Percentiles rank a stretch among this genome's conserved stretches.
These are phyloP conservation scores for Ceratocystis lukuohia DNA, from an alignment of 2,329 filamentous ascomycete species.

Conservation along the genomic window DNA sequence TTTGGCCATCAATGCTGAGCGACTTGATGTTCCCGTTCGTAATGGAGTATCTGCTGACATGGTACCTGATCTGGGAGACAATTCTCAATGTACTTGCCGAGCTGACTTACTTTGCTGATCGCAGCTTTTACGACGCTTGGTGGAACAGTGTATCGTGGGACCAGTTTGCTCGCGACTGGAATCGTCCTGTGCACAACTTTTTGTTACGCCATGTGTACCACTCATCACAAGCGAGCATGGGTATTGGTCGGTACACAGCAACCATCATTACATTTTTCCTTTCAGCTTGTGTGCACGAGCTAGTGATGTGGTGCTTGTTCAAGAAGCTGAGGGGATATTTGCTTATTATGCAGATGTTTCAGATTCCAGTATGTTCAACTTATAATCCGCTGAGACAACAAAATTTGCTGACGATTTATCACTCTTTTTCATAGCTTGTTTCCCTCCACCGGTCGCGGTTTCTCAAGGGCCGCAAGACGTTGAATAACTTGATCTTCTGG, in stretches of 20 bases:
- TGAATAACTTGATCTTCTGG: constrained; percentile 70
- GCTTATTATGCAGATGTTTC: constrained; percentile 58
- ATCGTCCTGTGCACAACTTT: constrained; percentile 63
- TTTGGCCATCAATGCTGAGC: constrained; percentile 62
- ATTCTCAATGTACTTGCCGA: constrained; percentile 65
- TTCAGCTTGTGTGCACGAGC: constrained; percentile 57
- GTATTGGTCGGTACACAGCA: constrained; percentile 54
- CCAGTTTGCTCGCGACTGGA: constrained; percentile 71
- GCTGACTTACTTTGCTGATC: constrained; percentile 62
- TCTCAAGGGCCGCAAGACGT: constrained; percentile 45
- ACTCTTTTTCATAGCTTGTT: constrained; percentile 37
- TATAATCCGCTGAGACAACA: background rate
- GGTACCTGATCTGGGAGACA: constrained; percentile 73
- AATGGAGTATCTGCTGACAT: constrained; percentile 63
- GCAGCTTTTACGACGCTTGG: constrained; percentile 56
- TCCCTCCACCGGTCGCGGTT: constrained; percentile 52
- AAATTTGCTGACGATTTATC: background rate
- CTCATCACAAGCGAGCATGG: constrained; percentile 58
- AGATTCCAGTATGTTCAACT: constrained; percentile 44
- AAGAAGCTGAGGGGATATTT: constrained; percentile 64
- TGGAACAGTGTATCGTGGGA: constrained; percentile 57
- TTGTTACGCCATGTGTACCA: constrained; percentile 68
- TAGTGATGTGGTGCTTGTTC: constrained; percentile 71
- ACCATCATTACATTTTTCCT: constrained; percentile 65
- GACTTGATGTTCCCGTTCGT: constrained; percentile 68